Evolutionary conservation across 2,329 filamentous ascomycete genomes (phyloP), one percentile per base, ranked within the genome.

Genomic region (Fusarium sarcochroum): DNA sequence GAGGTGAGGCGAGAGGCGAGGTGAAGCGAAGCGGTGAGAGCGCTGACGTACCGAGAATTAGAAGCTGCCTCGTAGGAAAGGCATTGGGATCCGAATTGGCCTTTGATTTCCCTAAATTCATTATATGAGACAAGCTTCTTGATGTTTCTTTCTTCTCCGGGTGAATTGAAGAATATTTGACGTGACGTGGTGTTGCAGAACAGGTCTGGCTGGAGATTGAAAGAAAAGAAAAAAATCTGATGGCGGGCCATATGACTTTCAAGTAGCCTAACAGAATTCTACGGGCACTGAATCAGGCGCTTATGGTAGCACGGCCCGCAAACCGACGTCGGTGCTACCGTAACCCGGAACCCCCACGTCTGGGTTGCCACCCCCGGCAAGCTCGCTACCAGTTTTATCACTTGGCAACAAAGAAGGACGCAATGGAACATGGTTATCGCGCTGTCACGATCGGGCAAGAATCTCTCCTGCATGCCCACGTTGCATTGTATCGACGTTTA

Each of bases 51-150:
- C 61, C 61, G 13, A 64, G 61, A 53, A 64, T 64, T 37, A 46
- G 27, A 40, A 64, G 60, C 18, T 64, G 61, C 60, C 60, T 65
- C 21, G 61, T 65, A 15, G 61, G 61, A 42, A 64, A 64, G 48
- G 61, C 61, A 34, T 64, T 59, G 7, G 61, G 60, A 25, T 64
- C 61, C 50, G 58, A 59, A 23, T 47, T 30, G 25, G 30, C 20
- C 37, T 57, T 65, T 52, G 35, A 30, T 44, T 48, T 47, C 61
- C 55, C 30, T 34, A 64, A 37, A 64, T 64, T 64, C 61, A 64
- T 64, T 52, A 48, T 63, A 58, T 60, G 23, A 20, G 21, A n/a
- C 32, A 27, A 13, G 18, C 34, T n/a, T 35, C 18, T 32, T 2
- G 13, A 34, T 42, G 10, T 21, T 38, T 38, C 38, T 27, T 38